Conservation (phyloP, 2,329 filamentous ascomycete genomes). For the Neoscytalidium dimidiatum region DNA sequence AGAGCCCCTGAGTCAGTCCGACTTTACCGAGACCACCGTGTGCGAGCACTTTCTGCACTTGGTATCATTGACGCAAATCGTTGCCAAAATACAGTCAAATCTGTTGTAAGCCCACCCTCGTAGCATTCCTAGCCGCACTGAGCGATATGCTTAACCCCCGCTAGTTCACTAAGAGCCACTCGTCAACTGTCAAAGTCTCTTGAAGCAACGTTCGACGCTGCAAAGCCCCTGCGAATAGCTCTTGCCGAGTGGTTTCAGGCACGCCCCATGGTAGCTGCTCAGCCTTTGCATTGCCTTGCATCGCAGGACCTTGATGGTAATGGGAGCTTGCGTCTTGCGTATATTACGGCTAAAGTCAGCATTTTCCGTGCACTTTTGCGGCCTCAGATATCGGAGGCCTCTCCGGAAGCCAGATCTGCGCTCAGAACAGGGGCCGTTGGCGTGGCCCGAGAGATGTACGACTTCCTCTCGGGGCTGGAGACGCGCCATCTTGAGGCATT, state of each 20-base stretch:
- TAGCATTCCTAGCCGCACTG: neutral
- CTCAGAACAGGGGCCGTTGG: conserved; percentile 33
- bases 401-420: conserved; percentile 30
- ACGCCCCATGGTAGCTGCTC: conserved; percentile 41
- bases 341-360: conserved; percentile 54
- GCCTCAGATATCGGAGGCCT: conserved; percentile 33
- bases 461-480: conserved; percentile 32
- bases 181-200: conserved; percentile 47
- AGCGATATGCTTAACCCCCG: neutral
- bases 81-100: conserved; percentile 53
- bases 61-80: conserved; percentile 52
- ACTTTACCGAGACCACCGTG: neutral
- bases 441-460: conserved; percentile 32
- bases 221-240: conserved; percentile 50
- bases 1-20: neutral
- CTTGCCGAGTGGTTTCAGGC: conserved; percentile 53
- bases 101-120: conserved; percentile 24
- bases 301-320: conserved; percentile 48
- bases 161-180: conserved; percentile 30
- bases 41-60: conserved; percentile 53
- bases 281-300: conserved; percentile 20
- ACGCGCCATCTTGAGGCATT: conserved; percentile 35
- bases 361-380: conserved; percentile 54
- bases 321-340: conserved; percentile 53
- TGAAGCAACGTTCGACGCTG: conserved; percentile 47